Evolutionary conservation across 2,329 filamentous ascomycete species (phyloP), one percentile per base, ranked within the genome.

Genomic region (Aspergillus clavatus): DNA sequence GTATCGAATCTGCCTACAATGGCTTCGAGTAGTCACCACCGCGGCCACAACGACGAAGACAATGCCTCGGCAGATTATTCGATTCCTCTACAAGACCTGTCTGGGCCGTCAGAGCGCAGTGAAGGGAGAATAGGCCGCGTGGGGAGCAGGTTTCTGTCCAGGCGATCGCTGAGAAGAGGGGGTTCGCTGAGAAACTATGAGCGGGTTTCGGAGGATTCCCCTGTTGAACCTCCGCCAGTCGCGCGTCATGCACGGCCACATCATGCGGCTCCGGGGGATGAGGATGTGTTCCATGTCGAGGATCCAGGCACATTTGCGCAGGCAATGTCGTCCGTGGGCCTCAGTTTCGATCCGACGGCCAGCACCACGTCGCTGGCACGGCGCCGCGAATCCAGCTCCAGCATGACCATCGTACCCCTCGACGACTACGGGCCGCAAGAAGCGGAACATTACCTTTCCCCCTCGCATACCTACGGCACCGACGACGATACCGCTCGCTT

Each of bases 81-180:
- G 51, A 90, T 93, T 69, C 86, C 85, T 48, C 73, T 91, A 47
- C 83, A 83, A 66, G 79, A 84, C 56, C 72, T 87, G 27, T 71
- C 72, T 10, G 64, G 67, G 47, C 62, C 65, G 21, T 64, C 65
- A 26, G 63, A 60, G 21, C 55, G 58, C 49, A 54, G 66, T 22
- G 53, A 59, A 50, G 54, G 53, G 48, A 59, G 58, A 46, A 46
- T 58, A 46, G 56, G 55, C 40, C 62, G 60, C 41, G 55, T 50
- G 47, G 73, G 56, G 67, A 73, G 53, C 65, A 73, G 60, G 65
- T 74, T 61, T 63, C 69, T 59, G 55, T 71, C 51, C 56, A 71
- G 55, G 60, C 69, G 53, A 49, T 73, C 63, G 51, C 61, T 65
- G 64, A 64, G 57, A 37, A 60, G 69, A 46, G 63, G 69, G 45